These are phyloP conservation scores for Malus hybrid DNA, from an alignment of 331 rosid species.

Conservation along the genomic window DNA sequence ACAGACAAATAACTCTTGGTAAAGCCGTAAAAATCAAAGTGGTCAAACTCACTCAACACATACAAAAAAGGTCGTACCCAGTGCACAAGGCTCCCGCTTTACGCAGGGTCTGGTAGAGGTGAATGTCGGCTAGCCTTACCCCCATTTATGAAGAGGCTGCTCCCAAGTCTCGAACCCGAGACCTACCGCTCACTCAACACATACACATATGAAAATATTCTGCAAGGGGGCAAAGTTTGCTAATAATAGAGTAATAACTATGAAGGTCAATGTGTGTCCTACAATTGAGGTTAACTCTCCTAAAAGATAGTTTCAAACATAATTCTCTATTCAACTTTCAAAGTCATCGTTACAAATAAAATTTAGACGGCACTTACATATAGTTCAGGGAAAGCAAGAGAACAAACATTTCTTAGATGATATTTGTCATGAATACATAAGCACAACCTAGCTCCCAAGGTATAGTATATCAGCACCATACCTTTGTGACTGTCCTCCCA, in stretches of 20 bases:
- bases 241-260: not conserved
- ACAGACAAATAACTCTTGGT: not conserved
- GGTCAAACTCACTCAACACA: not conserved
- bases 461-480: conserved; percentile 19
- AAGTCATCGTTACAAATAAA: too few relatives aligned
- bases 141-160: too few relatives aligned
- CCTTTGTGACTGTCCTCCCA: conserved; percentile 84
- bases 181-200: not conserved
- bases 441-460: not conserved
- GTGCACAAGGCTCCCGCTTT: too few relatives aligned
- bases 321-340: not conserved
- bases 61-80: too few relatives aligned
- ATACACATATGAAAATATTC: not conserved
- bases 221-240: not conserved
- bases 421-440: not conserved
- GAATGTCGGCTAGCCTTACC: too few relatives aligned
- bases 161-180: too few relatives aligned
- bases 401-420: not conserved
- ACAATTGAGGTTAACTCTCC: not conserved
- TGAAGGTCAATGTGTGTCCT: not conserved
- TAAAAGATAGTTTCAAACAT: not conserved
- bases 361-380: not conserved
- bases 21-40: not conserved
- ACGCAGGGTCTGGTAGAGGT: too few relatives aligned
- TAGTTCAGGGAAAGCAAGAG: not conserved